Evolutionary conservation across 345 rosid species (phyloP).

Genomic region (Cardamine chenopodiifolia): DNA sequence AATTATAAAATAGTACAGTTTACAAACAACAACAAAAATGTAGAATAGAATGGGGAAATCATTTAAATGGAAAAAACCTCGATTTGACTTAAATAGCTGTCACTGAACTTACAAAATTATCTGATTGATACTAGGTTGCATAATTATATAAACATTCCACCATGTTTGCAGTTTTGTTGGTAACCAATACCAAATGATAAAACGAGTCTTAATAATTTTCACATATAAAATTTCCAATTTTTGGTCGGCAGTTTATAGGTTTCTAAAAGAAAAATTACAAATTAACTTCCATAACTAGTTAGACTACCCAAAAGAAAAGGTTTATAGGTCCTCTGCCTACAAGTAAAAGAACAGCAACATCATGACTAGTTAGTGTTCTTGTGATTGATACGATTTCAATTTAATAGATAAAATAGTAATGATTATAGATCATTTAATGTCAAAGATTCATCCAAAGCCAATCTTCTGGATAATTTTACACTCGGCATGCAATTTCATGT

Average conservation of each 20-base stretch:
- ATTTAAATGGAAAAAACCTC: background rate
- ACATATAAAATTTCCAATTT: background rate
- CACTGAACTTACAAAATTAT: background rate
- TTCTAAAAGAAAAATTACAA: background rate
- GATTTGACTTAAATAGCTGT: background rate
- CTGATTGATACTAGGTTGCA: background rate
- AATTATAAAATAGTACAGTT: background rate
- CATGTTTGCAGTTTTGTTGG: background rate
- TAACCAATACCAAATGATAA: background rate
- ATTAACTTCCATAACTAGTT: background rate
- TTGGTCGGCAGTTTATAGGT: slow-evolving; percentile 1
- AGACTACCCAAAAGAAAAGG: slow-evolving; percentile 5
- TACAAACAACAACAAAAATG: background rate
- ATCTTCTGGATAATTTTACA: background rate
- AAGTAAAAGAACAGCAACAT: slow-evolving; percentile 41
- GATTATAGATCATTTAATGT: slow-evolving; percentile 35
- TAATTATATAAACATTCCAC: background rate
- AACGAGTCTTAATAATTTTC: background rate
- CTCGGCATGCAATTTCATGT: background rate
- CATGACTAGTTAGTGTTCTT: slow-evolving; percentile 40
- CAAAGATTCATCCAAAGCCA: slow-evolving; percentile 34
- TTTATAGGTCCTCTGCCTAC: slow-evolving; percentile 23
- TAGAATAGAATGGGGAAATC: background rate
- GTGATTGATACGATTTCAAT: slow-evolving; percentile 31
- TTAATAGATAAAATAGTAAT: slow-evolving; percentile 6